Percentiles rank a stretch among this genome's conserved stretches.
Evolutionary conservation across 163 green algal species (phyloP).

Genomic region (Scenedesmus sp.): DNA sequence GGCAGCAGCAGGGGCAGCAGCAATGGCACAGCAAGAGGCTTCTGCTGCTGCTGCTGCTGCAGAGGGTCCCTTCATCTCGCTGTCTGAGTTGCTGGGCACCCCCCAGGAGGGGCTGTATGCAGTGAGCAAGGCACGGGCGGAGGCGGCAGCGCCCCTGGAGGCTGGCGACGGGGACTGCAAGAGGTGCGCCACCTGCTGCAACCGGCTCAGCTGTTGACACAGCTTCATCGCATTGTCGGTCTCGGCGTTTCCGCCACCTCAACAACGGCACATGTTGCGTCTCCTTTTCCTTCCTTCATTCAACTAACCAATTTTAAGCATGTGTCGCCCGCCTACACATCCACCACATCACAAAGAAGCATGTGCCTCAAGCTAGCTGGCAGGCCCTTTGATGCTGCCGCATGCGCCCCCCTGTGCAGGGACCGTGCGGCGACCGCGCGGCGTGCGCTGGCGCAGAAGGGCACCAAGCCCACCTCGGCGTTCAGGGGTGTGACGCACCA

Average conservation of each 20-base stretch:
- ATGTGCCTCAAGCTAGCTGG: too few species aligned
- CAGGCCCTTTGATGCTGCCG: too few species aligned
- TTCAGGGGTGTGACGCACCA: constrained; percentile 91
- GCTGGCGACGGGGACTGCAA: not conserved
- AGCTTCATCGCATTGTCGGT: too few species aligned
- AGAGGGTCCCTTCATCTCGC: not conserved
- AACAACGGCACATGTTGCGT: too few species aligned
- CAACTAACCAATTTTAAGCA: too few species aligned
- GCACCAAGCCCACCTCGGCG: constrained; percentile 64
- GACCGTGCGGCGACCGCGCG: constrained; percentile 56
- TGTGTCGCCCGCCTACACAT: too few species aligned
- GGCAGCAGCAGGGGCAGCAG: not conserved
- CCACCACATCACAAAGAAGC: too few species aligned
- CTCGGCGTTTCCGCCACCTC: too few species aligned
- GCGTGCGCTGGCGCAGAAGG: constrained; percentile 50
- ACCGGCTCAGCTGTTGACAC: too few species aligned
- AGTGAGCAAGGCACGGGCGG: constrained; percentile 20
- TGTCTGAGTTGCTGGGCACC: not conserved
- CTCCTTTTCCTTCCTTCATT: too few species aligned
- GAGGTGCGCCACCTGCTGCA: not conserved
- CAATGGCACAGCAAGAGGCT: not conserved
- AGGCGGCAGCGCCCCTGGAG: constrained; percentile 21
- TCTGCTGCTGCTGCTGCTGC: not conserved
- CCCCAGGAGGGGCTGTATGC: constrained; percentile 14
- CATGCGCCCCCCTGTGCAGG: too few species aligned